Evolutionary conservation across 2,329 filamentous ascomycete species (phyloP), one percentile per base, ranked within the genome.

Genomic region (Chrysosporium queenslandicum): DNA sequence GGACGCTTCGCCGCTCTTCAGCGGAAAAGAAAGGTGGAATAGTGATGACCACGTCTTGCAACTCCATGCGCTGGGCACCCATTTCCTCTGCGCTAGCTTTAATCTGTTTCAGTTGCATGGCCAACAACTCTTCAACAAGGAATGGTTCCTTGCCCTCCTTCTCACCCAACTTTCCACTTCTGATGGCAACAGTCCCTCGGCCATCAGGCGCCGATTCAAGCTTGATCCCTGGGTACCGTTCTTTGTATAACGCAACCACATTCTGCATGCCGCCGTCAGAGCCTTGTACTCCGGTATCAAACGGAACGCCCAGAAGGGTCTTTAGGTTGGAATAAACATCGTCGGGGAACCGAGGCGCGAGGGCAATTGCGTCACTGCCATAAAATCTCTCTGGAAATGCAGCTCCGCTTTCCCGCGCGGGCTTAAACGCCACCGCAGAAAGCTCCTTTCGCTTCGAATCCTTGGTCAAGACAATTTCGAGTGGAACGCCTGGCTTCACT

Each of bases 321-420:
- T 97, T 98, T 61, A 98, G 73, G 68, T 97, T 97, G 51, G 87
- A 85, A 72, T 94, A 98, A 60, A 96, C 88, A 66, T 98, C 91
- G 69, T 85, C 82, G 30, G 92, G 90, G 68, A 94, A 96, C 60
- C 92, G 80, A 54, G 87, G 84, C 50, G 88, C 80, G 52, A 98
- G 77, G 55, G 91, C 87, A 63, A 94, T 77, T 56, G 92, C 91
- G 72, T 97, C 90, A 58, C 86, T 86, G 66, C 92, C 92, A 66
- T 97, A 98, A 54, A 85, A 79, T 63, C 92, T 79, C 71, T 98
- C 92, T 36, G 92, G 92, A 67, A 85, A 96, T 16, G 74, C 71
- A 50, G 80, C 83, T 59, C 75, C 74, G 63, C 79, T 78, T 54
- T 80, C 75, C 61, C 79, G 79, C n/a, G 81, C 77, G 34, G 90